Conservation (phyloP, 352 stramenopile species). For the Globisporangium parvum region DNA sequence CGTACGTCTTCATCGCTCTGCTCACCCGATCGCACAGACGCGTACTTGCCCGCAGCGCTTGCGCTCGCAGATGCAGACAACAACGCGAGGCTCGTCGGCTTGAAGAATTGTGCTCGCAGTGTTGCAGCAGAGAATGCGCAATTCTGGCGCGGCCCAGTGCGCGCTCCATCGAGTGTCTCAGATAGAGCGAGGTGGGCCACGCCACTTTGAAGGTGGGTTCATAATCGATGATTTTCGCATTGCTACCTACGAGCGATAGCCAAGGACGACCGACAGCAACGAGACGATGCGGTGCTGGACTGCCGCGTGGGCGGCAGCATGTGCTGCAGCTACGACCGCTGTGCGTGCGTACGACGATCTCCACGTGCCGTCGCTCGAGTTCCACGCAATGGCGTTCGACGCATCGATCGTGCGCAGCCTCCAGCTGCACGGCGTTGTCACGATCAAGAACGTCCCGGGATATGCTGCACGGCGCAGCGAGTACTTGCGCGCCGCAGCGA, state of each 20-base stretch:
- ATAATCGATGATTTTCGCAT: too few species aligned
- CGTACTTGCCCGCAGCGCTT: not conserved
- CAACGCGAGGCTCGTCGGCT: too few species aligned
- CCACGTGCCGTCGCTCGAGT: slow-evolving; percentile 11
- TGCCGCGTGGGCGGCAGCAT: not conserved
- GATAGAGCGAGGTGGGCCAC: too few species aligned
- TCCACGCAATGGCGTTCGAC: slow-evolving; percentile 3
- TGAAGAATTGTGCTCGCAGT: too few species aligned
- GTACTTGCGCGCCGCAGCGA: slow-evolving; percentile 9
- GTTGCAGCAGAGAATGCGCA: too few species aligned
- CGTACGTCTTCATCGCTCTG: slow-evolving; percentile 16
- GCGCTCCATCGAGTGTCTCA: too few species aligned
- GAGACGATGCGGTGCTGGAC: not conserved
- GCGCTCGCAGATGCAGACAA: not conserved
- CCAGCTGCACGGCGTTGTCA: slow-evolving; percentile 12
- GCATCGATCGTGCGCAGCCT: slow-evolving; percentile 6
- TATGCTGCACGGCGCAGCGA: slow-evolving; percentile 7
- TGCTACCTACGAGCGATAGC: too few species aligned
- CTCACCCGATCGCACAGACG: too few species aligned
- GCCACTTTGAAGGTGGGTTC: too few species aligned
- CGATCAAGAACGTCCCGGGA: slow-evolving; percentile 7
- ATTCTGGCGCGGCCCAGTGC: too few species aligned
- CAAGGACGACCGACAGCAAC: not conserved
- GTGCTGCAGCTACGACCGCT: too few species aligned
- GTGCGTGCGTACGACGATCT: not conserved